These are phyloP conservation scores for Blastocystis sp. DNA, from an alignment of 352 stramenopile species.

Conservation along the genomic window DNA sequence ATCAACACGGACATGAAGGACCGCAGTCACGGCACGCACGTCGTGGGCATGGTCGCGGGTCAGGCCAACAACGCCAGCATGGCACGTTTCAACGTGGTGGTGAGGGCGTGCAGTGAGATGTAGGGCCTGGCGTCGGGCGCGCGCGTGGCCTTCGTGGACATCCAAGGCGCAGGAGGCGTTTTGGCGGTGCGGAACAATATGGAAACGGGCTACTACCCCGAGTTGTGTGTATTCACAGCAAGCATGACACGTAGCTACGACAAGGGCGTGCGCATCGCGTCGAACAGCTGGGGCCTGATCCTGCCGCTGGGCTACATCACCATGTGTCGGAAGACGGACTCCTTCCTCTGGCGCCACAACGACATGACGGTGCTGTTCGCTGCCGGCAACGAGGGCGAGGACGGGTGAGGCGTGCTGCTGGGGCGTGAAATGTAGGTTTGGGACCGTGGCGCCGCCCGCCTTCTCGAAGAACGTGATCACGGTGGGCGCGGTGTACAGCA, in stretches of 20 bases:
- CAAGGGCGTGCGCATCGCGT: background rate
- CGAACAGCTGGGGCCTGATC: conserved; percentile 17
- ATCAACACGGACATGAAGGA: background rate
- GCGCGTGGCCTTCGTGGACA: conserved; percentile 20
- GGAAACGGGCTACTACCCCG: background rate
- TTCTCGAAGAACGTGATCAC: conserved; percentile 48
- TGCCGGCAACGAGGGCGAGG: conserved; percentile 45
- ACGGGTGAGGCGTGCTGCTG: background rate
- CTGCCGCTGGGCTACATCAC: background rate
- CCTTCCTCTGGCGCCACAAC: conserved; percentile 57
- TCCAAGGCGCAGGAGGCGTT: background rate
- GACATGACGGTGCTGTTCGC: conserved; percentile 54
- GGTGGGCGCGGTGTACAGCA: conserved; percentile 7
- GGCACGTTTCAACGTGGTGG: background rate
- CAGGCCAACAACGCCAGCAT: background rate
- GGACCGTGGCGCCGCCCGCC: background rate
- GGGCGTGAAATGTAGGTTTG: conserved; percentile 2
- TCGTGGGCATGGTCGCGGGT: conserved; percentile 26
- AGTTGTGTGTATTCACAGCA: background rate
- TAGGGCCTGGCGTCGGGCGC: conserved; percentile 9
- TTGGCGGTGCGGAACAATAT: background rate
- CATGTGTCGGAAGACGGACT: background rate
- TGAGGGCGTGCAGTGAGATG: background rate
- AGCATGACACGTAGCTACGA: conserved; percentile 26
- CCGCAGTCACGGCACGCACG: conserved; percentile 42